Percentiles rank a stretch among this genome's conserved stretches.
Conservation (phyloP, 139 green algal species). For the Coccomyxa sp. region DNA sequence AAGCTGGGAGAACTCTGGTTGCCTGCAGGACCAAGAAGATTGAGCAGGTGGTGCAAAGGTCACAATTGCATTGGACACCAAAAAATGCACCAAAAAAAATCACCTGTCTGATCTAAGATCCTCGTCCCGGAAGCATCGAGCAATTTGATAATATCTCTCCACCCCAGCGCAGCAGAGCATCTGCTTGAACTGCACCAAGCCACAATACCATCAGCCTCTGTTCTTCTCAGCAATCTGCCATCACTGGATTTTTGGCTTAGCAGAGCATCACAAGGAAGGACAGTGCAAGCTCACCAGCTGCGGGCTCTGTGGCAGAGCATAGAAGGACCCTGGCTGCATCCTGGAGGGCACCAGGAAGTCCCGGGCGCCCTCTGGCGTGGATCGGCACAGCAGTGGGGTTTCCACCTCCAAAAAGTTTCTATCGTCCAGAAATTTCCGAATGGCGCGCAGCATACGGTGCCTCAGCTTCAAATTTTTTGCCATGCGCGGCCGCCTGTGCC, state of each 20-base stretch:
- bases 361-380: conserved; percentile 92
- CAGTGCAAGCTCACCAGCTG: conserved; percentile 60
- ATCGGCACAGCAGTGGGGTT: conserved; percentile 92
- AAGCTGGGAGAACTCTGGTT: conserved; percentile 98
- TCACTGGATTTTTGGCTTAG: not conserved
- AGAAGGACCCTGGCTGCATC: conserved; percentile 73
- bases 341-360: conserved; percentile 94
- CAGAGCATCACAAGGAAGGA: not conserved
- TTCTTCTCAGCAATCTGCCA: not conserved
- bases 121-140: conserved; percentile 92
- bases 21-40: conserved; percentile 49
- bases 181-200: conserved; percentile 56
- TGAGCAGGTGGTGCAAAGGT: not conserved
- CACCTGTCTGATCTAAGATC: conserved; percentile 8
- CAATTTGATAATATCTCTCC: conserved; percentile 96
- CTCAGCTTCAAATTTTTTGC: conserved; percentile 80
- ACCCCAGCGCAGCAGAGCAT: conserved; percentile 96
- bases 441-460: conserved; percentile 64
- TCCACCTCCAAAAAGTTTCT: conserved; percentile 86
- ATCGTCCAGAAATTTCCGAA: conserved; percentile 71
- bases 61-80: not conserved
- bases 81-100: not conserved
- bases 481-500: conserved; percentile 74
- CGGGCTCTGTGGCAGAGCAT: conserved; percentile 93
- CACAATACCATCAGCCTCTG: not conserved